These are phyloP conservation scores for Vitis rupestris DNA, from an alignment of 164 flowering plant species.

Conservation along the genomic window DNA sequence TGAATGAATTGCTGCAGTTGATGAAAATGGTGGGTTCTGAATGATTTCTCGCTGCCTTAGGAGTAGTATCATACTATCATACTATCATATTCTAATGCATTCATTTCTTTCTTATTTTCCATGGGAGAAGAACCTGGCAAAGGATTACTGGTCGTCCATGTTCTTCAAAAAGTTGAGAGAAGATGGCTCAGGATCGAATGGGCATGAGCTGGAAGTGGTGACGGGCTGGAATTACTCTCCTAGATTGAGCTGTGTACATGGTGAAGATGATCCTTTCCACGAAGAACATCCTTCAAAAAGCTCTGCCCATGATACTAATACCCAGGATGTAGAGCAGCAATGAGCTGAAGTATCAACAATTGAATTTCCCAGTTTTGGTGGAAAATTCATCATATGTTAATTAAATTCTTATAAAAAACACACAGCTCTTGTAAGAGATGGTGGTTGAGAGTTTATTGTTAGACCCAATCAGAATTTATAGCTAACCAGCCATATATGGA, in stretches of 20 bases:
- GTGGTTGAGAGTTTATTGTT: no score
- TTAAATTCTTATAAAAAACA: no score
- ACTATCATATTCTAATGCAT: neutral
- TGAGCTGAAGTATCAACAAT: no score
- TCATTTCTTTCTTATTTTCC: neutral
- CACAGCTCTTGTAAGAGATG: no score
- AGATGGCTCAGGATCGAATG: constrained; percentile 36
- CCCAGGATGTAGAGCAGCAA: no score
- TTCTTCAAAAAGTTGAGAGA: constrained; percentile 70
- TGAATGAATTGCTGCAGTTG: constrained; percentile 67
- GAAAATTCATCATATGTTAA: no score
- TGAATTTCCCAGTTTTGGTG: no score
- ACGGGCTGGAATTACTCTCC: constrained; percentile 59
- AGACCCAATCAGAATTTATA: no score
- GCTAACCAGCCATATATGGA: no score
- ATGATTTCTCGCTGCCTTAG: neutral
- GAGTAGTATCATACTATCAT: neutral
- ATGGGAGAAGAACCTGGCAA: constrained; percentile 56
- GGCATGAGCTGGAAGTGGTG: constrained; percentile 41
- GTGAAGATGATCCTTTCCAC: constrained; percentile 73
- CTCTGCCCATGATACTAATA: constrained; percentile 19
- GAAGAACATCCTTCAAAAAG: constrained; percentile 48
- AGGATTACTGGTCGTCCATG: constrained; percentile 83
- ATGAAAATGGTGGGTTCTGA: constrained; percentile 59
- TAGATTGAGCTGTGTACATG: constrained; percentile 62